Percentiles rank a stretch among this genome's conserved stretches.
phyloP scores from a whole-genome alignment of 495 filamentous ascomycete genomes.

The Bacidia rubella region DNA sequence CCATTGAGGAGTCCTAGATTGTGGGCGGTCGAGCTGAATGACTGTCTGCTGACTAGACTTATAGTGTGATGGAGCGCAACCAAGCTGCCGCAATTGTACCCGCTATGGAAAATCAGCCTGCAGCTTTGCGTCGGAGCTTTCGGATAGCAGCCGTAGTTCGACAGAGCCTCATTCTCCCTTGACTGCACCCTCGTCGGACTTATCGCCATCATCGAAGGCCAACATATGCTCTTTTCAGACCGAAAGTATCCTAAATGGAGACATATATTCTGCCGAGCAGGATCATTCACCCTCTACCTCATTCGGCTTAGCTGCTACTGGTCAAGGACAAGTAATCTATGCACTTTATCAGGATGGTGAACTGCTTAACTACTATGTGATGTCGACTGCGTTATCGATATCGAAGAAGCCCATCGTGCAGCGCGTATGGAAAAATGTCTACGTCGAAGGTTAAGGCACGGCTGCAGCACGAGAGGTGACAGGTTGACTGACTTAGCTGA shows the following conservation, averaged over 20 bases:
- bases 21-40: background rate
- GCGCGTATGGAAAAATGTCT: background rate
- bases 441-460: background rate
- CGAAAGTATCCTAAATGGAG: background rate
- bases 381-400: slow-evolving; percentile 30
- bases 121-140: background rate
- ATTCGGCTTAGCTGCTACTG: background rate
- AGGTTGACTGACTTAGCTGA: background rate
- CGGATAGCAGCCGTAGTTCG: background rate
- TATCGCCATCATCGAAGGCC: background rate
- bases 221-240: background rate
- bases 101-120: background rate
- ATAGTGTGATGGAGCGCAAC: background rate
- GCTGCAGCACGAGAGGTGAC: too few relatives aligned
- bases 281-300: background rate
- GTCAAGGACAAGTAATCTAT: too few relatives aligned
- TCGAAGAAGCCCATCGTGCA: slow-evolving; percentile 8
- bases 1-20: too few relatives aligned
- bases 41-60: background rate
- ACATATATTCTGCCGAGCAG: background rate
- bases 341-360: slow-evolving; percentile 23
- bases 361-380: slow-evolving; percentile 35
- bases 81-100: background rate
- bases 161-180: background rate
- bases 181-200: background rate